Evolutionary conservation across 2,329 filamentous ascomycete species (phyloP).

Genomic region (Fusarium nematophilum): DNA sequence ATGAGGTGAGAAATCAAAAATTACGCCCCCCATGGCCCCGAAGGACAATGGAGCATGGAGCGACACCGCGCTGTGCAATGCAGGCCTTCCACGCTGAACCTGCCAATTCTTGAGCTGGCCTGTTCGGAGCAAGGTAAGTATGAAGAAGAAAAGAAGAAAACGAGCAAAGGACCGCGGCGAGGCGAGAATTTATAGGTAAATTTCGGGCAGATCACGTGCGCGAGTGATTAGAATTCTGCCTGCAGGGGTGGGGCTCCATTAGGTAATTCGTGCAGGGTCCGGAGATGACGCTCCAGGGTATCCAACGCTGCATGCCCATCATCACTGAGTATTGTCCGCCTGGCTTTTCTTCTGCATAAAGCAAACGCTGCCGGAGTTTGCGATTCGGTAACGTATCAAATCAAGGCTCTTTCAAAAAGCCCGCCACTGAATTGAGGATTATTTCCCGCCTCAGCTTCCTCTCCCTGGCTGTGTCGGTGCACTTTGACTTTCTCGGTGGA

Average conservation of each 20-base stretch:
- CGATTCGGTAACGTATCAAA: too few relatives aligned
- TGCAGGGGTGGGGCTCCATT: neutral
- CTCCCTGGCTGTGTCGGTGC: too few relatives aligned
- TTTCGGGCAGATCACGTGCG: slow-evolving; percentile 5
- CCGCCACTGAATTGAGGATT: too few relatives aligned
- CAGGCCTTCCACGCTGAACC: slow-evolving; percentile 60
- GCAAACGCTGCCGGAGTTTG: too few relatives aligned
- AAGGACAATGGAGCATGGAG: slow-evolving; percentile 63
- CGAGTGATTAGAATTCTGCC: slow-evolving; percentile 2
- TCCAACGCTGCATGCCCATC: too few relatives aligned
- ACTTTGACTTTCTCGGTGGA: too few relatives aligned
- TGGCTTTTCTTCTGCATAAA: too few relatives aligned
- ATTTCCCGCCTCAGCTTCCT: too few relatives aligned
- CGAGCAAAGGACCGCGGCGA: slow-evolving; percentile 14
- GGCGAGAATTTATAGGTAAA: slow-evolving; percentile 46
- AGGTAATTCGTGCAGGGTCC: neutral
- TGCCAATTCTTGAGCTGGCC: slow-evolving; percentile 59
- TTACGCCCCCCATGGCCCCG: slow-evolving; percentile 64
- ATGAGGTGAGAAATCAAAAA: slow-evolving; percentile 59
- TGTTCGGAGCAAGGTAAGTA: slow-evolving; percentile 65
- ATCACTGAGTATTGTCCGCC: too few relatives aligned
- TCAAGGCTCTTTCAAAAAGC: too few relatives aligned
- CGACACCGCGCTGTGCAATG: slow-evolving; percentile 67
- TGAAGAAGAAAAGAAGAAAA: slow-evolving; percentile 57
- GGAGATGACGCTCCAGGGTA: too few relatives aligned